Evolutionary conservation across 129 eudicot genomes (phyloP).

Genomic region (Silybum marianum): DNA sequence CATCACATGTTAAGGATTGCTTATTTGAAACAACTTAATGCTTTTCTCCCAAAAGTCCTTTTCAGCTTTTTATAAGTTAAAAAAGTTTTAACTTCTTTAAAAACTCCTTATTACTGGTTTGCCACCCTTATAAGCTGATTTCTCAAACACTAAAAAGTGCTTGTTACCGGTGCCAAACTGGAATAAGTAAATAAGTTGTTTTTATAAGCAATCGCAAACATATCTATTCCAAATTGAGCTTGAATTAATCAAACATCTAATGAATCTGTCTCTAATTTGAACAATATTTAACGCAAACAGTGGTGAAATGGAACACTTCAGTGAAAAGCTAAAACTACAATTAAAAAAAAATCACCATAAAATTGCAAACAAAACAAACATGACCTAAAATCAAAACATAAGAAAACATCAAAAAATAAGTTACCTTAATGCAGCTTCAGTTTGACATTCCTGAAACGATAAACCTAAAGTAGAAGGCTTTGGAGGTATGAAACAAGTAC

Average conservation of each 20-base stretch:
- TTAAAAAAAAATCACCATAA: not conserved
- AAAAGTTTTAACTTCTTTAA: too few species aligned
- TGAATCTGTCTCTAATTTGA: not conserved
- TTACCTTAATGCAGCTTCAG: conserved; percentile 29
- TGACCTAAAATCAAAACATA: not conserved
- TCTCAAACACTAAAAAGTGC: too few species aligned
- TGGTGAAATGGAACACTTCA: conserved; percentile 10
- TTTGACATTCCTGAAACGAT: conserved; percentile 6
- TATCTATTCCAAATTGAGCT: not conserved
- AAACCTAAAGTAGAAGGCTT: conserved; percentile 18
- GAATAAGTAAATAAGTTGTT: too few species aligned
- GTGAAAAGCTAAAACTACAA: not conserved
- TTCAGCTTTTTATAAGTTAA: too few species aligned
- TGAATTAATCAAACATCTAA: not conserved
- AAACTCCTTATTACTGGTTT: too few species aligned
- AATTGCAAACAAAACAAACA: not conserved
- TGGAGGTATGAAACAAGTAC: conserved; percentile 1
- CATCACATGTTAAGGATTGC: too few species aligned
- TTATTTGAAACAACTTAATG: too few species aligned
- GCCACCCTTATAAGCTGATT: too few species aligned
- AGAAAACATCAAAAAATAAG: too few species aligned
- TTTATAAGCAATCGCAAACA: too few species aligned
- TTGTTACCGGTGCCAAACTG: too few species aligned
- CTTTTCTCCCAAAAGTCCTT: too few species aligned
- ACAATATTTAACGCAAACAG: not conserved